Evolutionary conservation across 306 rosid genomes (phyloP), one percentile per base, ranked within the genome.

Genomic region (Rosa chinensis): DNA sequence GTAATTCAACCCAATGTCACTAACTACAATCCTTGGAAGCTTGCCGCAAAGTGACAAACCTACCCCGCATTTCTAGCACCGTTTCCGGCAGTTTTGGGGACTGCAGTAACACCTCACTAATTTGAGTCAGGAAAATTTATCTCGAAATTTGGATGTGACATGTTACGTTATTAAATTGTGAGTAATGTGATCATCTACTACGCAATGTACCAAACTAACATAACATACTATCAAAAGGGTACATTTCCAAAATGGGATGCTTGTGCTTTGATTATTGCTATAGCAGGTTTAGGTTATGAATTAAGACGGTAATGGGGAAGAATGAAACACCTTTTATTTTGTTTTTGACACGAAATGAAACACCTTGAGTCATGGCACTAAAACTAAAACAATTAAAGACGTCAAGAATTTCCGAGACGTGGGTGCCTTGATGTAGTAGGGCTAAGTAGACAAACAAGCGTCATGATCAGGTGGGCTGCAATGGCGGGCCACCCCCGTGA

Each of bases 401-500:
- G 37, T 32, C 37, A 32, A 32, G 37, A 23, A 23, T 61, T 23
- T 21, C 4, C 11, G 1, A 56, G 32, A 56, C 63, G 63, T 56
- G n/a, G 40, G 40, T 62, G 50, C 43, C 44, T 35, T 49, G 68
- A 56, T 40, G 77, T 10, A 44, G 77, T 16, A 44, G 70, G 78
- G 75, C 12, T 6, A 9, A 8, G 40, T 4, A 16, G 48, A 11
- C 28, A 40, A 80, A 62, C 83, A 67, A 45, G 83, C 76, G 81
- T 80, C 82, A 25, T 52, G 59, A 87, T 70, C 86, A 61, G 52
- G 44, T 1, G 10, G 18, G 17, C 43, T 17, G 50, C 52, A 14
- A 52, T 4, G 62, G 79, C 78, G 87, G 81, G 63, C 89, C 90
- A 62, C 80, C 77, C 32, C 88, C 90, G 93, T 84, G 91, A 94